Evolutionary conservation across 1,284 basidiomycete species (phyloP).

Genomic region (Austroboletus olivaceoglutinosus): DNA sequence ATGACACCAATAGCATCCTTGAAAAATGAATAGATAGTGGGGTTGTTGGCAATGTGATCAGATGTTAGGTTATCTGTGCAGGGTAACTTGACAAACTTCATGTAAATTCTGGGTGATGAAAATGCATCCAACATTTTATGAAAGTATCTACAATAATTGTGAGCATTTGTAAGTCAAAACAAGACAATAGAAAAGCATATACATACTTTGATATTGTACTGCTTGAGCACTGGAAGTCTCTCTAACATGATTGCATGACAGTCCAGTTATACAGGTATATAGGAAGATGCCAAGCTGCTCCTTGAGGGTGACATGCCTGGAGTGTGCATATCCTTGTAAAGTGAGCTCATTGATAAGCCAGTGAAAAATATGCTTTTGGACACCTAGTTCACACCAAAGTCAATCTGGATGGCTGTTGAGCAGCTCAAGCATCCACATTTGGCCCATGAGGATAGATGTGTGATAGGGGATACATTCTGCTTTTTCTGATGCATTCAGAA

Average conservation of each 20-base stretch:
- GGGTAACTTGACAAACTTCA: background rate
- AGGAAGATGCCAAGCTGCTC: conserved; percentile 4
- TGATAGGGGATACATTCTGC: background rate
- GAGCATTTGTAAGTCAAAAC: background rate
- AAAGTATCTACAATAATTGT: conserved; percentile 2
- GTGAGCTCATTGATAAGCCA: background rate
- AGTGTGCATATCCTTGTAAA: background rate
- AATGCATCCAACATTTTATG: background rate
- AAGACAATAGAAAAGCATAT: background rate
- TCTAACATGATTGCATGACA: background rate
- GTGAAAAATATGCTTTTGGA: background rate
- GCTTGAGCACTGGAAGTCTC: background rate
- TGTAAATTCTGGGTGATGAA: background rate
- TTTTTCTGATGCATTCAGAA: background rate
- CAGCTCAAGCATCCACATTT: background rate
- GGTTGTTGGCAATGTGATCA: background rate
- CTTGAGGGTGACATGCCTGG: background rate
- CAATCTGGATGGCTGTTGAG: background rate
- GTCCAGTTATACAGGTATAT: conserved; percentile 2
- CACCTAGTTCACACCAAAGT: background rate
- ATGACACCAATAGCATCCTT: conserved; percentile 5
- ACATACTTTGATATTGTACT: background rate
- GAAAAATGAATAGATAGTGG: background rate
- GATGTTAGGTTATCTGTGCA: background rate
- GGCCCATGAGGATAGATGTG: background rate